Percentiles rank a stretch among this genome's conserved stretches.
phyloP scores from a whole-genome alignment of 441 rosid genomes.

The Gossypium gossypioides region DNA sequence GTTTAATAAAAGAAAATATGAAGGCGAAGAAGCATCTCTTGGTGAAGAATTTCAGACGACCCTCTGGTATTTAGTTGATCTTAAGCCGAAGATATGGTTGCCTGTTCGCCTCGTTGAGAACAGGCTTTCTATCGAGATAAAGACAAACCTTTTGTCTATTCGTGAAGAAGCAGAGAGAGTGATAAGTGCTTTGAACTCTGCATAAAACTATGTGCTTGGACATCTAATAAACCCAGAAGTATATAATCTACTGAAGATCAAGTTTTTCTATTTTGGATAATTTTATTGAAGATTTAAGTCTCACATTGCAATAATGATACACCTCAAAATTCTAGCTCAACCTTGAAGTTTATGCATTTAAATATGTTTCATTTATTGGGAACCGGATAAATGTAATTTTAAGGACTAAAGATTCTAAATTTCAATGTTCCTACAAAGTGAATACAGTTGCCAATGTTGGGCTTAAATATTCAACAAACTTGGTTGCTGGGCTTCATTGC shows the following conservation, averaged over 20 bases:
- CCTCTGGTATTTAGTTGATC: slow-evolving; percentile 52
- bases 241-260: not conserved
- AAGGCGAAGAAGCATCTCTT: slow-evolving; percentile 21
- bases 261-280: not conserved
- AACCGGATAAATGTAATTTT: not conserved
- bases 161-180: slow-evolving; percentile 53
- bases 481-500: slow-evolving; percentile 21
- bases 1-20: slow-evolving; percentile 28
- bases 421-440: not conserved
- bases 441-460: not conserved
- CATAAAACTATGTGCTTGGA: not conserved
- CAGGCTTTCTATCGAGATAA: slow-evolving; percentile 61
- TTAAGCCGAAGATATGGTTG: slow-evolving; percentile 68
- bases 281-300: not conserved
- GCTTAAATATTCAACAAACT: not conserved
- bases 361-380: too few species aligned
- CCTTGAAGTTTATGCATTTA: too few species aligned
- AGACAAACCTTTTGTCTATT: slow-evolving; percentile 50
- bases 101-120: slow-evolving; percentile 71
- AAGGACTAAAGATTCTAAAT: not conserved
- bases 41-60: slow-evolving; percentile 41
- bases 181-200: slow-evolving; percentile 17
- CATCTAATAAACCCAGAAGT: not conserved
- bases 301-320: too few species aligned
- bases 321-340: too few species aligned